These are phyloP conservation scores for Solanum phureja DNA, from an alignment of 257 asterid species.

Conservation along the genomic window DNA sequence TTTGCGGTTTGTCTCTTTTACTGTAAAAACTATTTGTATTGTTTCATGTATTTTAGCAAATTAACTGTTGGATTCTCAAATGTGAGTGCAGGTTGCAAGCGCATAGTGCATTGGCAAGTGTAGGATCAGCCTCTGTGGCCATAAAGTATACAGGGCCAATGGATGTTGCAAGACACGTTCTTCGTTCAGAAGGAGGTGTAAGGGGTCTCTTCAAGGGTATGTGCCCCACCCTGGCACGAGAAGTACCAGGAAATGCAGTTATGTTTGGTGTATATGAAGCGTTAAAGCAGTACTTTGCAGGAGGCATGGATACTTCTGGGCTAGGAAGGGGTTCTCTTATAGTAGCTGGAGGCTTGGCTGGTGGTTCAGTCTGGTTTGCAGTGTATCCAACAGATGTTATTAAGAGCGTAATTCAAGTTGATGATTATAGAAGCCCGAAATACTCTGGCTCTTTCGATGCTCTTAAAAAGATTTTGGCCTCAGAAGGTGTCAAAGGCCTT, in stretches of 20 bases:
- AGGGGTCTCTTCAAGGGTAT: slow-evolving; percentile 74
- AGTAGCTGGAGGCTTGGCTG: slow-evolving; percentile 33
- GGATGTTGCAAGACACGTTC: slow-evolving; percentile 74
- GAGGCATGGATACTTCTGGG: slow-evolving; percentile 54
- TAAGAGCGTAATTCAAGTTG: slow-evolving; percentile 75
- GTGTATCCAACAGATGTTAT: slow-evolving; percentile 79
- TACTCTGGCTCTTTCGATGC: slow-evolving; percentile 63
- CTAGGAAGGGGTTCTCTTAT: slow-evolving; percentile 63
- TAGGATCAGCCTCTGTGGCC: slow-evolving; percentile 27
- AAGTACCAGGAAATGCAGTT: slow-evolving; percentile 75
- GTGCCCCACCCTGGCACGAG: slow-evolving; percentile 67
- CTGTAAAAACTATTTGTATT: neutral
- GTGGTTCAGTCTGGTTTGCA: slow-evolving; percentile 59
- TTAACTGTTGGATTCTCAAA: neutral
- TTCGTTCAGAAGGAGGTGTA: slow-evolving; percentile 50
- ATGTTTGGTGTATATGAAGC: slow-evolving; percentile 88
- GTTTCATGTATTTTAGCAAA: neutral
- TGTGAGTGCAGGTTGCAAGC: slow-evolving; percentile 60
- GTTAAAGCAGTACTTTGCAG: slow-evolving; percentile 53
- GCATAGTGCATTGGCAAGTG: slow-evolving; percentile 46
- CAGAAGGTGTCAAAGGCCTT: slow-evolving; percentile 67
- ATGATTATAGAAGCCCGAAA: slow-evolving; percentile 64
- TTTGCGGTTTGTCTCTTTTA: neutral
- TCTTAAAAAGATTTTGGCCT: slow-evolving; percentile 49
- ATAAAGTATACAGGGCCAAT: slow-evolving; percentile 64